phyloP scores from a whole-genome alignment of 2,329 filamentous ascomycete species.

The Monosporascus sp. region DNA sequence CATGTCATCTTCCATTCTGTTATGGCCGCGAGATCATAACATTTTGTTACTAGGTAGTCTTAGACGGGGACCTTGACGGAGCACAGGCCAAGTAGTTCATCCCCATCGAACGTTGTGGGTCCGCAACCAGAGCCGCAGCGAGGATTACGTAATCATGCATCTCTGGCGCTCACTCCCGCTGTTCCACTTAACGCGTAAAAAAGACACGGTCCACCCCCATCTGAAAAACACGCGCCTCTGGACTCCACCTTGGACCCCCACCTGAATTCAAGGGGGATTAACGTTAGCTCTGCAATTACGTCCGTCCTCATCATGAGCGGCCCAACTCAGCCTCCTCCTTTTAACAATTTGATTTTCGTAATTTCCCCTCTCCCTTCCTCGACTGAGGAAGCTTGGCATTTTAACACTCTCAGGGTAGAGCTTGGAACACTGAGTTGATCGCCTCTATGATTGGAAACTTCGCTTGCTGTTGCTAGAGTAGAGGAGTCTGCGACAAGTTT shows the following conservation, averaged over 20 bases:
- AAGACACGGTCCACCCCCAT: not conserved
- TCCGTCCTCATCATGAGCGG: not conserved
- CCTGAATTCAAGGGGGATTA: too few relatives aligned
- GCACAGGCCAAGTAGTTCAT: too few relatives aligned
- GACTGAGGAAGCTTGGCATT: not conserved
- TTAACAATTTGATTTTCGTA: not conserved
- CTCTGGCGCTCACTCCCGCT: not conserved
- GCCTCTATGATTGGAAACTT: not conserved
- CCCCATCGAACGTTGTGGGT: too few relatives aligned
- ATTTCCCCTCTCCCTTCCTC: not conserved
- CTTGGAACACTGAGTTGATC: not conserved
- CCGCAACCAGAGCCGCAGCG: not conserved
- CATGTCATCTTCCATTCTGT: too few relatives aligned
- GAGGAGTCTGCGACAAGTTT: not conserved
- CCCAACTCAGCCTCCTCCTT: not conserved
- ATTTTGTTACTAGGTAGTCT: too few relatives aligned
- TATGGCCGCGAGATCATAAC: too few relatives aligned
- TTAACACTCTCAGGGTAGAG: not conserved
- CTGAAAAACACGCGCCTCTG: not conserved
- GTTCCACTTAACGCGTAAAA: not conserved
- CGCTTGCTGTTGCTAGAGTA: not conserved
- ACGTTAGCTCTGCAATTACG: too few relatives aligned
- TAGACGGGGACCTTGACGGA: too few relatives aligned
- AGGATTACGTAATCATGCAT: conserved; percentile 5
- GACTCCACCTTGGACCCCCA: too few relatives aligned